Percentiles rank a stretch among this genome's conserved stretches.
Evolutionary conservation across 495 filamentous ascomycete species (phyloP).

Genomic region (Lichina pygmaea): DNA sequence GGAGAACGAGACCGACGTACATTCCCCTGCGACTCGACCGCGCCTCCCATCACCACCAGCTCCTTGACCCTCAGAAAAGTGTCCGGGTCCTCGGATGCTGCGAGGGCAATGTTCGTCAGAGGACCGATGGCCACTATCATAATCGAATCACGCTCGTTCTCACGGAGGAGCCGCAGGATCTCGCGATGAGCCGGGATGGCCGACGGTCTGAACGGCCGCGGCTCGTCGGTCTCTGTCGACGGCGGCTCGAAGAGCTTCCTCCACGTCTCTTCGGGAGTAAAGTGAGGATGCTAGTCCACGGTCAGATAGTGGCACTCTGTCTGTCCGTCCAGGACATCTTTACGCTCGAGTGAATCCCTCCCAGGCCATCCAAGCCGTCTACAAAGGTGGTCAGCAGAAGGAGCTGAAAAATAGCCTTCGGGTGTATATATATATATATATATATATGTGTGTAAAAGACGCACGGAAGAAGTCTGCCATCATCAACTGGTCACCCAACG

Average conservation of each 20-base stretch:
- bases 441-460: slow-evolving; percentile 6
- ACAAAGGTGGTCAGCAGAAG: slow-evolving; percentile 2
- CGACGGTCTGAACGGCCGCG: slow-evolving; percentile 40
- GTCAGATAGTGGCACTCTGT: too few species aligned
- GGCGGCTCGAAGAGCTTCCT: slow-evolving; percentile 44
- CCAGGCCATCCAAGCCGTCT: slow-evolving; percentile 83
- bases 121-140: slow-evolving; percentile 78
- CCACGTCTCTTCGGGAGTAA: slow-evolving; percentile 67
- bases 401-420: neutral
- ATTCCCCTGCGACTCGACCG: slow-evolving; percentile 58
- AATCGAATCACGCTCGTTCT: slow-evolving; percentile 58
- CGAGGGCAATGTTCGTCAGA: slow-evolving; percentile 70
- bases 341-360: slow-evolving; percentile 66
- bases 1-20: slow-evolving; percentile 16
- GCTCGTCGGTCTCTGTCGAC: slow-evolving; percentile 11
- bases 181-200: slow-evolving; percentile 45
- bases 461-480: slow-evolving; percentile 80
- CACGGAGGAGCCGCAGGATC: slow-evolving; percentile 55
- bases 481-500: slow-evolving; percentile 58
- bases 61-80: slow-evolving; percentile 74
- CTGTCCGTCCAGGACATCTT: neutral
- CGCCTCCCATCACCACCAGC: slow-evolving; percentile 90
- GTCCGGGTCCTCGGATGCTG: slow-evolving; percentile 59
- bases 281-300: slow-evolving; percentile 46
- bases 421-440: neutral